These are phyloP conservation scores for Microdochium paspali DNA, from an alignment of 2,329 filamentous ascomycete species.

Conservation along the genomic window DNA sequence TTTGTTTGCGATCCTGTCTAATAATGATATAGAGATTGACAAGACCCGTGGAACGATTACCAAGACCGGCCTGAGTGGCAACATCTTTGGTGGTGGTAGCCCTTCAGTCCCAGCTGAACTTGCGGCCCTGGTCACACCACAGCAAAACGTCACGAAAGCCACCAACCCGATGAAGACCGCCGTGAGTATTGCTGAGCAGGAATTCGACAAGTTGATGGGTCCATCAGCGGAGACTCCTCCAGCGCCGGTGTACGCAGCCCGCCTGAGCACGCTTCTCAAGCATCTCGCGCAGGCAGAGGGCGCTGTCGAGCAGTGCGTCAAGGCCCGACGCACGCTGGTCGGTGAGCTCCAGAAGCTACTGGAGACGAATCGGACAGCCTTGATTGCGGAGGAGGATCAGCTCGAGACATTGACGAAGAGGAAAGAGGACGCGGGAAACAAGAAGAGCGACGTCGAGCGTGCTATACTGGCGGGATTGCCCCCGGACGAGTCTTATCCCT, in stretches of 20 bases:
- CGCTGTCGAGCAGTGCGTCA: constrained; percentile 81
- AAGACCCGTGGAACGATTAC: constrained; percentile 44
- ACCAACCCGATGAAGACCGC: constrained; percentile 57
- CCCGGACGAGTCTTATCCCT: constrained; percentile 40
- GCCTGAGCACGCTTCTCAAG: constrained; percentile 82
- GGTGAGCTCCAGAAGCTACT: constrained; percentile 75
- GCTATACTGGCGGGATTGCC: constrained; percentile 79
- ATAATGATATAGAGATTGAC: constrained; percentile 43
- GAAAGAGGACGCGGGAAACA: constrained; percentile 64
- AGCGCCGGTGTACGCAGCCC: constrained; percentile 83
- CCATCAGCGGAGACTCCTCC: constrained; percentile 60
- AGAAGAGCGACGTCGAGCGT: constrained; percentile 83
- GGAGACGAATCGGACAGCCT: constrained; percentile 58
- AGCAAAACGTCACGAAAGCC: constrained; percentile 66
- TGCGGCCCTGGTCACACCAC: constrained; percentile 61
- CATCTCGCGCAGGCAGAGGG: constrained; percentile 80
- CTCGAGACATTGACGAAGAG: constrained; percentile 55
- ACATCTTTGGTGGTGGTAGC: constrained; percentile 55
- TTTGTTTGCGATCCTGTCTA: constrained; percentile 1
- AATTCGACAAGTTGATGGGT: constrained; percentile 78
- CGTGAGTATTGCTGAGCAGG: constrained; percentile 62
- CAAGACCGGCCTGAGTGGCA: constrained; percentile 45
- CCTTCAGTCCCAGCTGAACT: constrained; percentile 66
- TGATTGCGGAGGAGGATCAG: constrained; percentile 61
- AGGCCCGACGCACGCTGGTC: constrained; percentile 70